Conservation (phyloP, 331 rosid species). For the Pyracantha coccinea region DNA sequence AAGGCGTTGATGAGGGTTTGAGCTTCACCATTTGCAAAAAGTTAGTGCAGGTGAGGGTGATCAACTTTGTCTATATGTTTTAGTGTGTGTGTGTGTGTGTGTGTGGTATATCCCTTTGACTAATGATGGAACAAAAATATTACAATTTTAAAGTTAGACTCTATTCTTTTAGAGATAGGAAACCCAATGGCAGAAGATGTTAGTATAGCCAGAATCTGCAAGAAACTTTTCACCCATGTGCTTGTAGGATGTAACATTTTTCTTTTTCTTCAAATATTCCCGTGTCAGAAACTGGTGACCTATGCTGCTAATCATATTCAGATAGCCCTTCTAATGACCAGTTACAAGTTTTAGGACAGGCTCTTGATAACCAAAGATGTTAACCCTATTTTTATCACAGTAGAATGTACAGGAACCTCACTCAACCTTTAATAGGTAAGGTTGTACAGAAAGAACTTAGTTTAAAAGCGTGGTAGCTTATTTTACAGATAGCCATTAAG, state of each 20-base stretch:
- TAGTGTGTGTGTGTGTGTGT: not conserved
- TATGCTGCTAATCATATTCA: not conserved
- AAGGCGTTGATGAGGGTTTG: constrained; percentile 63
- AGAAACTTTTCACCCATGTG: not conserved
- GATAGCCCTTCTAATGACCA: not conserved
- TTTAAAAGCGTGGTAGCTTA: not conserved
- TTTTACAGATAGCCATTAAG: not conserved
- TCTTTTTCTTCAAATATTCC: not conserved
- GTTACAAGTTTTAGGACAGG: not conserved
- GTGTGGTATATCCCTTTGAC: not conserved
- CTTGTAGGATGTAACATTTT: not conserved
- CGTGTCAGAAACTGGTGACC: not conserved
- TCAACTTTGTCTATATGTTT: not conserved
- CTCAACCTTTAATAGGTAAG: not conserved
- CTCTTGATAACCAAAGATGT: constrained; percentile 1
- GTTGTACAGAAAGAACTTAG: not conserved
- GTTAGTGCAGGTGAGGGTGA: constrained; percentile 77
- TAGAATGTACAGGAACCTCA: not conserved
- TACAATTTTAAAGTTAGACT: not conserved
- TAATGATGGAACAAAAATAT: not conserved
- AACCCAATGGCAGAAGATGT: not conserved
- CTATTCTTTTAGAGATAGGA: not conserved
- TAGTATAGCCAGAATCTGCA: not conserved
- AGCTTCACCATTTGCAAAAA: constrained; percentile 90
- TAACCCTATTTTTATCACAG: not conserved